Evolutionary conservation across 108 stramenopile species (phyloP).

Genomic region (Cyclotella kingstonii): DNA sequence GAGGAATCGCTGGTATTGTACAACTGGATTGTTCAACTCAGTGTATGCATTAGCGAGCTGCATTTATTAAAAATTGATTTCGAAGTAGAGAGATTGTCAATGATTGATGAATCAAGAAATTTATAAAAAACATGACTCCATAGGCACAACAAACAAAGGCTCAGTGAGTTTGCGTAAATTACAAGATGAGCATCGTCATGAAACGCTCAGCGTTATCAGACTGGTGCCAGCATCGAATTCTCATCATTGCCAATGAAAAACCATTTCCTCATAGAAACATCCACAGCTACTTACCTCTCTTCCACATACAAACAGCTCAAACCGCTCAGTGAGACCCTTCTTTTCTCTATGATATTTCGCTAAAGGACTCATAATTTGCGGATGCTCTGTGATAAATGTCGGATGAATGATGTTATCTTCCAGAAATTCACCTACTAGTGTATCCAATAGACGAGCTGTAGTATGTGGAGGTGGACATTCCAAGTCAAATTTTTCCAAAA

Average conservation of each 20-base stretch:
- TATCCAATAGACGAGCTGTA: slow-evolving; percentile 94
- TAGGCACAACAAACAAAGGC: background rate
- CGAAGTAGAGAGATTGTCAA: background rate
- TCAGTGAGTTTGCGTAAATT: background rate
- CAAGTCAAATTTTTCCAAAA: slow-evolving; percentile 74
- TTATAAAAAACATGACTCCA: slow-evolving; percentile 3
- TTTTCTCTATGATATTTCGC: slow-evolving; percentile 97
- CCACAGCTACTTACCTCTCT: slow-evolving; percentile 77
- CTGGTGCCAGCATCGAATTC: slow-evolving; percentile 44
- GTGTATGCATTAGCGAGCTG: slow-evolving; percentile 99
- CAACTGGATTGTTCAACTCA: slow-evolving; percentile 98
- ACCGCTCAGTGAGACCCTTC: slow-evolving; percentile 94
- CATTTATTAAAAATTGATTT: slow-evolving; percentile 10
- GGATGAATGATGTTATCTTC: slow-evolving; percentile 89
- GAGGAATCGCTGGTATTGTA: slow-evolving; percentile 93
- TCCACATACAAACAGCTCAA: slow-evolving; percentile 97
- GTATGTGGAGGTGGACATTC: slow-evolving; percentile 96
- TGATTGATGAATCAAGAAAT: background rate
- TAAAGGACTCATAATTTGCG: slow-evolving; percentile 98
- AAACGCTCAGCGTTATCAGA: slow-evolving; percentile 36
- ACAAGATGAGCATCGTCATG: slow-evolving; percentile 48
- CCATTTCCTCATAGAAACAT: background rate
- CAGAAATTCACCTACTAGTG: slow-evolving; percentile 95
- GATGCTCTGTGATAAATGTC: slow-evolving; percentile 94
- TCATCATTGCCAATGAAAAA: slow-evolving; percentile 28